Percentiles rank a stretch among this genome's conserved stretches.
These are phyloP conservation scores for Entomortierella parvispora DNA, from an alignment of 192 early-diverging fungal genomes.

Conservation along the genomic window DNA sequence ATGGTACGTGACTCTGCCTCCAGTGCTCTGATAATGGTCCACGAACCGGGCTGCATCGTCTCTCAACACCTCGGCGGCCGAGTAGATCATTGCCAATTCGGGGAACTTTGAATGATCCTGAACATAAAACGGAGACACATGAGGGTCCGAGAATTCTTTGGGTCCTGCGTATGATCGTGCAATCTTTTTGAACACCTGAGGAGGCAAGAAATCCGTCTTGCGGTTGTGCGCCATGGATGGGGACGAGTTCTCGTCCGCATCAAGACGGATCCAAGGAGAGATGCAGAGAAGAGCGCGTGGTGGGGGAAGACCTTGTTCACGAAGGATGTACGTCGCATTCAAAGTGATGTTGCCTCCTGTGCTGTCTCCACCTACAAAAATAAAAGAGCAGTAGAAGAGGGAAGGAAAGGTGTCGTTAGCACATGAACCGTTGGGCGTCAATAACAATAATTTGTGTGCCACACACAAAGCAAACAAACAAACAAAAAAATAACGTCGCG, in stretches of 20 bases:
- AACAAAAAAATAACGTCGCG: too few species aligned
- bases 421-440: too few species aligned
- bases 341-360: slow-evolving; percentile 34
- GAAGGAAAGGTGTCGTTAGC: too few species aligned
- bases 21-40: slow-evolving; percentile 35
- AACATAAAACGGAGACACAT: slow-evolving; percentile 50
- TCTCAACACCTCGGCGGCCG: slow-evolving; percentile 21
- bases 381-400: too few species aligned
- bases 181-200: slow-evolving; percentile 50
- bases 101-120: slow-evolving; percentile 45
- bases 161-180: slow-evolving; percentile 34
- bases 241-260: slow-evolving; percentile 28
- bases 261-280: slow-evolving; percentile 43
- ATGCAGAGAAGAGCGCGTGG: slow-evolving; percentile 46
- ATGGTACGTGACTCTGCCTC: slow-evolving; percentile 40
- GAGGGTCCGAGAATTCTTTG: slow-evolving; percentile 27
- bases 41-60: slow-evolving; percentile 45
- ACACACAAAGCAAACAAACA: too few species aligned
- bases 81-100: slow-evolving; percentile 41
- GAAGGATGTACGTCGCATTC: slow-evolving; percentile 38
- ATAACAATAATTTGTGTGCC: too few species aligned
- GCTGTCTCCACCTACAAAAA: slow-evolving; percentile 22
- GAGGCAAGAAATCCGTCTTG: slow-evolving; percentile 44
- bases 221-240: slow-evolving; percentile 51
- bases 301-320: slow-evolving; percentile 35